These are phyloP conservation scores for Wickerhamiella cacticola DNA, from an alignment of 805 yeast species.

Conservation along the genomic window DNA sequence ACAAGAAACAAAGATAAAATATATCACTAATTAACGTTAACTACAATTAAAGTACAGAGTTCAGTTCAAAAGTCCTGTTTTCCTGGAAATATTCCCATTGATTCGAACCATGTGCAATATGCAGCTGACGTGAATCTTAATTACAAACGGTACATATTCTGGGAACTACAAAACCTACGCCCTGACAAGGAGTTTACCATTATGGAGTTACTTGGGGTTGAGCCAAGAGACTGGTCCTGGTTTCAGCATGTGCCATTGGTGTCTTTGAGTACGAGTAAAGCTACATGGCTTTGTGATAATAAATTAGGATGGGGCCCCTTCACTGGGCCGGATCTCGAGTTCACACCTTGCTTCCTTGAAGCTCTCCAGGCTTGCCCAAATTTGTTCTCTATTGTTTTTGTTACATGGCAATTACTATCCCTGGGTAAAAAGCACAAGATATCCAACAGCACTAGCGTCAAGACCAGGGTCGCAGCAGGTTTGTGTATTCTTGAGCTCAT, in stretches of 20 bases:
- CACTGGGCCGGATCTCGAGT: conserved; percentile 1
- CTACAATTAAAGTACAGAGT: too few relatives aligned
- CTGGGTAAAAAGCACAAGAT: not conserved
- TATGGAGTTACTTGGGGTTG: not conserved
- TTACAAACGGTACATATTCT: not conserved
- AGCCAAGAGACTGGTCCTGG: conserved; percentile 5
- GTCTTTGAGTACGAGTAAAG: not conserved
- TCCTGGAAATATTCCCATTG: too few relatives aligned
- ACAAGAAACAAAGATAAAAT: too few relatives aligned
- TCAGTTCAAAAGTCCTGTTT: too few relatives aligned
- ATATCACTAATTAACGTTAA: too few relatives aligned
- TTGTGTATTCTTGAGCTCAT: not conserved
- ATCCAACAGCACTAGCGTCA: not conserved
- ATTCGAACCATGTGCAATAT: too few relatives aligned
- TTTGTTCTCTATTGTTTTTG: not conserved
- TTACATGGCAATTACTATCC: not conserved
- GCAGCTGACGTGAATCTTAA: not conserved
- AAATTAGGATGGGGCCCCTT: conserved; percentile 14
- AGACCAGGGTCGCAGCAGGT: not conserved
- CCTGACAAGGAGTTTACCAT: too few relatives aligned
- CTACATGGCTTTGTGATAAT: conserved; percentile 2
- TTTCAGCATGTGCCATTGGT: conserved; percentile 6
- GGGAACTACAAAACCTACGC: not conserved
- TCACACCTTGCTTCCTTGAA: conserved; percentile 7
- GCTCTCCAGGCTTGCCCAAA: not conserved